Base-by-base conservation (phyloP, 257 asterid species). In the Verbascum thapsus region DNA sequence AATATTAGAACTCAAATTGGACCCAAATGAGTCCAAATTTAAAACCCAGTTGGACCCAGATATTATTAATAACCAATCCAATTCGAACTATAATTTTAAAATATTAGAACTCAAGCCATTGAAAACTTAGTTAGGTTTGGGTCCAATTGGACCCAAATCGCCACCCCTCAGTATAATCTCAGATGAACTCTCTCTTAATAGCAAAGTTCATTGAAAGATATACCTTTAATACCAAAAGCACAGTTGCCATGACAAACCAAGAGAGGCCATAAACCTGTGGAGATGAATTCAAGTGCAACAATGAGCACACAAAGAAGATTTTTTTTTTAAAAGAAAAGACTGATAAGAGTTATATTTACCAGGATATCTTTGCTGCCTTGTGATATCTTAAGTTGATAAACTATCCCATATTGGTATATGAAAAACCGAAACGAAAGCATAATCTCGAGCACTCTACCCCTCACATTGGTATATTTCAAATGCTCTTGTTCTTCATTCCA, bases 401-500 rank as follows among this genome's bases (percentile, higher is more conserved):
- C 98, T 39, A 94, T 84, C 75, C 98, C 99, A 71, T 82, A 94
- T 54, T 94, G 99, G 83, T 85, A 94, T 58, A 94, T 78, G 67
- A 94, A 83, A 68, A 94, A 94, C 0, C 98, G 96, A 48, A 81
- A 72, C 7, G 95, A 68, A 20, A 94, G 98, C 63, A 90, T 49
- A 49, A 94, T 87, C 58, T 94, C 99, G 37, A 90, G 76, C 64
- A 82, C 70, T 73, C 90, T 76, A 44, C 95, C 98, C 78, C 96
- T 80, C 16, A 80, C 12, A 64, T 78, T 82, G 1, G 96, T 94
- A 77, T 76, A 50, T 53, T 73, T 90, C 76, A 94, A 67, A 82
- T 87, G 99, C 67, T 94, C 99, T 53, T 90, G 98, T 58, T 94
- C 99, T 20, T 69, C 90, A 54, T 86, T 85, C 99, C 99, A 94